phyloP scores from a whole-genome alignment of 768 basidiomycete species.

The Lyophyllum semitale region DNA sequence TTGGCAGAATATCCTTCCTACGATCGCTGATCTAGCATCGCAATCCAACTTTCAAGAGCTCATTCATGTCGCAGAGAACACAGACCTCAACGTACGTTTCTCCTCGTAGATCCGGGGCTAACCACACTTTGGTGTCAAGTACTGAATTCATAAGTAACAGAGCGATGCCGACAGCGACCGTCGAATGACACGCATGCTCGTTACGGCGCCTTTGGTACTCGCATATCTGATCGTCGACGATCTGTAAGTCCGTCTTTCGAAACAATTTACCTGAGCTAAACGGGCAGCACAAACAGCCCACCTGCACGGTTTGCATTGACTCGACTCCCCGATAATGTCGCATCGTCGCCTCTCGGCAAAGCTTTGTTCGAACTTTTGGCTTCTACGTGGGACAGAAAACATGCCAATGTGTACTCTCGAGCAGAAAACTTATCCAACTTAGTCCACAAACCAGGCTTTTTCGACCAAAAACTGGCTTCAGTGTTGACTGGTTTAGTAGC shows the following conservation, averaged over 20 bases:
- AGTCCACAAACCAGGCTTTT: conserved; percentile 44
- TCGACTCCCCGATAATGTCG: conserved; percentile 54
- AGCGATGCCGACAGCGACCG: conserved; percentile 39
- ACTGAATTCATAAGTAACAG: conserved; percentile 8
- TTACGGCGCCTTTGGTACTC: conserved; percentile 63
- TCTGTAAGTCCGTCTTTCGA: conserved; percentile 41
- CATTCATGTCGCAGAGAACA: conserved; percentile 47
- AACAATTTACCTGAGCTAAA: not conserved
- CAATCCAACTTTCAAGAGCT: conserved; percentile 45
- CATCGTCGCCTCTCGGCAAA: conserved; percentile 44
- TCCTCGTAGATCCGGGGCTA: not conserved
- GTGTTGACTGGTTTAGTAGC: conserved; percentile 45
- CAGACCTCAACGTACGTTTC: conserved; percentile 53
- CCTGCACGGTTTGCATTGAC: conserved; percentile 59
- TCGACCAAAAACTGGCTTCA: conserved; percentile 45
- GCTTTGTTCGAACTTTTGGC: conserved; percentile 48
- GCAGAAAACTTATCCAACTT: conserved; percentile 41
- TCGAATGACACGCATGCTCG: conserved; percentile 46
- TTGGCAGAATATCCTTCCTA: conserved; percentile 42
- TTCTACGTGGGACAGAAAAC: conserved; percentile 55
- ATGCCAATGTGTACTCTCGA: conserved; percentile 56
- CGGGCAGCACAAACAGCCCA: conserved; percentile 41
- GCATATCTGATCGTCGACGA: conserved; percentile 66
- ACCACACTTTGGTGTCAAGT: not conserved
- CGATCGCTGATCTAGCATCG: conserved; percentile 44